These are phyloP conservation scores for Plasmopara viticola DNA, from an alignment of 352 stramenopile genomes.

Conservation along the genomic window DNA sequence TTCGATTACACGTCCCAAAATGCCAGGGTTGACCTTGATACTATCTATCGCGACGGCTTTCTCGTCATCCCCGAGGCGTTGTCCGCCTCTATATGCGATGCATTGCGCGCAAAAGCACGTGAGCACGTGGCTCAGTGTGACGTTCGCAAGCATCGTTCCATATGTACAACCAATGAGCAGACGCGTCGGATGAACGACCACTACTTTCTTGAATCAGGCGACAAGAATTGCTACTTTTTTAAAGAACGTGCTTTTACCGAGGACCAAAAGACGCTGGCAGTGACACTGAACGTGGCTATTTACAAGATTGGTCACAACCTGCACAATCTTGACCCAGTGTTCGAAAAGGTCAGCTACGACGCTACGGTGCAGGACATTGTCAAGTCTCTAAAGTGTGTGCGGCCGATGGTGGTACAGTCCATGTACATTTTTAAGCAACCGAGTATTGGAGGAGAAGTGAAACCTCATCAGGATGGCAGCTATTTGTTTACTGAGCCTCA, in stretches of 20 bases:
- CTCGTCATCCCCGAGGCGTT: conserved; percentile 49
- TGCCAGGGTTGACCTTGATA: conserved; percentile 53
- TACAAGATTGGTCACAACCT: conserved; percentile 97
- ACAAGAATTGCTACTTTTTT: conserved; percentile 93
- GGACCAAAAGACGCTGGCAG: conserved; percentile 56
- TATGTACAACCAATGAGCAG: conserved; percentile 83
- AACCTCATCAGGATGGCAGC: no score
- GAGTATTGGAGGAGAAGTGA: no score
- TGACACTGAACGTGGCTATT: conserved; percentile 70
- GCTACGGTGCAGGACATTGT: no score
- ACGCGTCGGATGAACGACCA: conserved; percentile 79
- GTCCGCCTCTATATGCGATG: conserved; percentile 38
- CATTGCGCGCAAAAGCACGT: conserved; percentile 37
- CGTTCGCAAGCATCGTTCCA: conserved; percentile 56
- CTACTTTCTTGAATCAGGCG: conserved; percentile 92
- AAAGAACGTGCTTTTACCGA: conserved; percentile 76
- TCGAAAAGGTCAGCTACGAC: no score
- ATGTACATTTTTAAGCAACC: no score
- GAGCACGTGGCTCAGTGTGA: conserved; percentile 61
- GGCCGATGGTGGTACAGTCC: no score
- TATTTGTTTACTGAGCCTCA: no score
- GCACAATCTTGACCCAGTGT: conserved; percentile 85
- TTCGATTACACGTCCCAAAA: no score
- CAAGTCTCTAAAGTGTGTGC: no score
- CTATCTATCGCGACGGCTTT: conserved; percentile 61